Conservation (phyloP, 2,329 filamentous ascomycete species). For the Colletotrichum lini region DNA sequence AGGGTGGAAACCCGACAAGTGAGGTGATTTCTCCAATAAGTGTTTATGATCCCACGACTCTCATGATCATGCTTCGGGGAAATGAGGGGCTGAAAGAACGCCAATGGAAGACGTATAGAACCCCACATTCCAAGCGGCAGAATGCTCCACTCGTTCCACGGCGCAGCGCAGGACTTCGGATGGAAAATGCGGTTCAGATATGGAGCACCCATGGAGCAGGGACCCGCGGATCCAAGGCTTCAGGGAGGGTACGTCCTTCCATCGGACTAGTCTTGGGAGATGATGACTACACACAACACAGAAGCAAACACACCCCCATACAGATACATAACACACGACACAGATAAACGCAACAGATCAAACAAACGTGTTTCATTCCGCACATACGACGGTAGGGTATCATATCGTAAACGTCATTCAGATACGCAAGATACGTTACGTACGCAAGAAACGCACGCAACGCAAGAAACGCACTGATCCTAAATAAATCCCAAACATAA, state of each 20-base stretch:
- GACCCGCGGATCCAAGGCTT: conserved; percentile 12
- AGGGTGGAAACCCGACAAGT: background rate
- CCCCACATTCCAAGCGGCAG: conserved; percentile 34
- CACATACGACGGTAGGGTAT: conserved; percentile 38
- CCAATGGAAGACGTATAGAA: background rate
- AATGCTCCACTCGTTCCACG: conserved; percentile 32
- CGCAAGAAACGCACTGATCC: conserved; percentile 32
- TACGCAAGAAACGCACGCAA: conserved; percentile 37
- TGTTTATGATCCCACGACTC: conserved; percentile 31
- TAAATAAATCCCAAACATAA: conserved; percentile 17
- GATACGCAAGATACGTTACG: conserved; percentile 33
- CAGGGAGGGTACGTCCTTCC: background rate
- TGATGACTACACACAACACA: conserved; percentile 33
- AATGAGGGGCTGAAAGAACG: conserved; percentile 27
- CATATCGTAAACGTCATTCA: conserved; percentile 39
- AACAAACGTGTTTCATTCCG: conserved; percentile 42
- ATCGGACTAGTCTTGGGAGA: background rate
- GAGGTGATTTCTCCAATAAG: conserved; percentile 7
- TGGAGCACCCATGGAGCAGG: conserved; percentile 17
- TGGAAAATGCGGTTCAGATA: conserved; percentile 7
- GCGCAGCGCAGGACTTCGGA: background rate
- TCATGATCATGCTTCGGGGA: conserved; percentile 34
- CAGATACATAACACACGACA: conserved; percentile 44
- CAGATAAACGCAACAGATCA: conserved; percentile 45
- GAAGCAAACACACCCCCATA: conserved; percentile 29